A percentile compares a stretch with the other conserved stretches of the same genome.
Conservation (phyloP, 2,329 filamentous ascomycete genomes). For the Hypoxylon sp. region DNA sequence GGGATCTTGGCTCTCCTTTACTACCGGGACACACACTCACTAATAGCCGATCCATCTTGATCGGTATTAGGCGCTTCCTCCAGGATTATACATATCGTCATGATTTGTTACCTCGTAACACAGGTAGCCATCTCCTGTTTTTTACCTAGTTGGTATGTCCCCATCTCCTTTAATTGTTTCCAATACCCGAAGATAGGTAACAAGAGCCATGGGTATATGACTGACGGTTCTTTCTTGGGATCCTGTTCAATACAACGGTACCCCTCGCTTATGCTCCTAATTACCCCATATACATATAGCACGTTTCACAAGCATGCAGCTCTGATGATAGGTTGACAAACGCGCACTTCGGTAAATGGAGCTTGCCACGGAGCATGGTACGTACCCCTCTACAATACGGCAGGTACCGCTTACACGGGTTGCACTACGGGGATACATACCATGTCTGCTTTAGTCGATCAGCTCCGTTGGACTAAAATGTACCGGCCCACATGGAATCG, state of each 20-base stretch:
- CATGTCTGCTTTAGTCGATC: slow-evolving; percentile 42
- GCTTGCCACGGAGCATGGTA: slow-evolving; percentile 28
- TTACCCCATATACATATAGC: slow-evolving; percentile 47
- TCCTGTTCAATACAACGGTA: slow-evolving; percentile 29
- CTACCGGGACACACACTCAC: slow-evolving; percentile 5
- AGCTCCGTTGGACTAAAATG: slow-evolving; percentile 45
- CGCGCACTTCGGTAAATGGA: slow-evolving; percentile 47
- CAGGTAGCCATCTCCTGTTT: slow-evolving; percentile 10
- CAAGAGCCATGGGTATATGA: slow-evolving; percentile 29
- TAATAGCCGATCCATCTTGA: slow-evolving; percentile 36
- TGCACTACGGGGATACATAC: slow-evolving; percentile 39
- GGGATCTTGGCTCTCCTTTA: slow-evolving; percentile 32
- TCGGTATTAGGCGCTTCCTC: slow-evolving; percentile 20
- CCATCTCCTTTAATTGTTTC: slow-evolving; percentile 30
- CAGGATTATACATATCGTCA: slow-evolving; percentile 16
- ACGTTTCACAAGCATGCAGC: slow-evolving; percentile 47
- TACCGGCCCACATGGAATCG: slow-evolving; percentile 41
- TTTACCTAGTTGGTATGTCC: slow-evolving; percentile 8
- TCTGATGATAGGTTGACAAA: slow-evolving; percentile 46
- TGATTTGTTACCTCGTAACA: slow-evolving; percentile 15
- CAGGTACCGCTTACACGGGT: slow-evolving; percentile 36
- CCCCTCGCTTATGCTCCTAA: slow-evolving; percentile 42
- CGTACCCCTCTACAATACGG: slow-evolving; percentile 24
- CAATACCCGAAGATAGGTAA: slow-evolving; percentile 25
- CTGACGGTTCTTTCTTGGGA: slow-evolving; percentile 29